Conservation (phyloP, 2,329 filamentous ascomycete genomes). For the Sporothrix pallida region DNA sequence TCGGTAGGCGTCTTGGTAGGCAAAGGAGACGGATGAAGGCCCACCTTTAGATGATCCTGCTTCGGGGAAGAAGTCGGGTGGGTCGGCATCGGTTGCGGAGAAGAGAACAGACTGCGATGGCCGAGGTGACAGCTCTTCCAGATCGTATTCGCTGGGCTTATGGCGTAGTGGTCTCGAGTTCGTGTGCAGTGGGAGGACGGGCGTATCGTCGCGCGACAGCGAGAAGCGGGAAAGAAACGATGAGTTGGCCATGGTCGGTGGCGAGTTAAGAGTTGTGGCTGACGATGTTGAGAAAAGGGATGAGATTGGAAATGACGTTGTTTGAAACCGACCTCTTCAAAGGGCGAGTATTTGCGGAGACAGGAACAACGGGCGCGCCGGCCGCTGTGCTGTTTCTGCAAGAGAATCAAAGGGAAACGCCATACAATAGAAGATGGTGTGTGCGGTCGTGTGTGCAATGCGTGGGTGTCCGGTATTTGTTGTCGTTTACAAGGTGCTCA, state of each 20-base stretch:
- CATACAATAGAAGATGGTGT: constrained; percentile 13
- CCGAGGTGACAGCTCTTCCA: constrained; percentile 45
- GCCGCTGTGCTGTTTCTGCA: constrained; percentile 16
- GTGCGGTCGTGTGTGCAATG: neutral
- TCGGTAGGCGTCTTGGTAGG: constrained; percentile 26
- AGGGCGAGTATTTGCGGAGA: neutral
- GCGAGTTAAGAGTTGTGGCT: neutral
- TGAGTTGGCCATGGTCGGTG: constrained; percentile 35
- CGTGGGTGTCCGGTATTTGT: neutral
- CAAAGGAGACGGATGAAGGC: constrained; percentile 26
- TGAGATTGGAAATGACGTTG: neutral
- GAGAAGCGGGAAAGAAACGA: constrained; percentile 45
- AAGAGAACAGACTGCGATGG: constrained; percentile 41
- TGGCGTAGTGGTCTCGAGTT: constrained; percentile 39
- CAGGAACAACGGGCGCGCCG: neutral
- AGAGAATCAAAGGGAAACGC: neutral
- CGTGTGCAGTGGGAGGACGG: constrained; percentile 43
- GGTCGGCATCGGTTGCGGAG: constrained; percentile 30
- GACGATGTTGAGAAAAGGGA: neutral
- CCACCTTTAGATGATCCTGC: neutral
- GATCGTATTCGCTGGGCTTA: constrained; percentile 46
- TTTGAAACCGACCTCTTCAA: neutral
- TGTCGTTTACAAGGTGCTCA: neutral
- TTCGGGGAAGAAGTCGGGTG: constrained; percentile 29
- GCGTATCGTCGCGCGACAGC: constrained; percentile 39